A percentile compares a stretch with the other conserved stretches of the same genome.
Evolutionary conservation across 192 early-diverging fungal species (phyloP).

Genomic region (Rhizophagus sp.): DNA sequence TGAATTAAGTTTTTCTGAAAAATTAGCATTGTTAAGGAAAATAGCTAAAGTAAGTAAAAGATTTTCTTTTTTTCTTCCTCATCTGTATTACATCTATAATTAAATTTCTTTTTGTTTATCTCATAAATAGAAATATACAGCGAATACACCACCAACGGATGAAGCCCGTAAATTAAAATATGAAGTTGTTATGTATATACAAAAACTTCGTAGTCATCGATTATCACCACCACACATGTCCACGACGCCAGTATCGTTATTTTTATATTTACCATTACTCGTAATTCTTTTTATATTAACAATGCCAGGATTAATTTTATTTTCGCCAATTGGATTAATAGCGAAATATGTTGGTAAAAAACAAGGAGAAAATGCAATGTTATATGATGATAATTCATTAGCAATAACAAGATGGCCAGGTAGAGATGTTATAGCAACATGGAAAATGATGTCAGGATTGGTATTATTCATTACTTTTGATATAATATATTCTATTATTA

Average conservation of each 20-base stretch:
- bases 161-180: constrained; percentile 30
- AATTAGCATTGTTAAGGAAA: constrained; percentile 38
- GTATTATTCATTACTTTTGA: constrained; percentile 31
- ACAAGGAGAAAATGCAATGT: constrained; percentile 44
- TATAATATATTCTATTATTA: constrained; percentile 2
- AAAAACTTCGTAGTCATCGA: constrained; percentile 35
- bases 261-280: constrained; percentile 36
- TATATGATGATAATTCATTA: constrained; percentile 45
- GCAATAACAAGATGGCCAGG: constrained; percentile 49
- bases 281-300: constrained; percentile 34
- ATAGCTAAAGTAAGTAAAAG: constrained; percentile 34
- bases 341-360: constrained; percentile 42
- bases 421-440: constrained; percentile 48
- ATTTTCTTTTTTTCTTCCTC: background rate
- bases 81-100: background rate
- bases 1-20: constrained; percentile 39
- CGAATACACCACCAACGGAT: constrained; percentile 26
- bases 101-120: background rate
- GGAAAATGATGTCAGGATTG: constrained; percentile 44
- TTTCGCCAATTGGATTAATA: constrained; percentile 38
- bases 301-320: constrained; percentile 40
- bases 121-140: constrained; percentile 24
- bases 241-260: constrained; percentile 28
- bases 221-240: constrained; percentile 36
- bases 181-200: constrained; percentile 38